Evolutionary conservation across 345 rosid genomes (phyloP).

Genomic region (Citrus sp.): DNA sequence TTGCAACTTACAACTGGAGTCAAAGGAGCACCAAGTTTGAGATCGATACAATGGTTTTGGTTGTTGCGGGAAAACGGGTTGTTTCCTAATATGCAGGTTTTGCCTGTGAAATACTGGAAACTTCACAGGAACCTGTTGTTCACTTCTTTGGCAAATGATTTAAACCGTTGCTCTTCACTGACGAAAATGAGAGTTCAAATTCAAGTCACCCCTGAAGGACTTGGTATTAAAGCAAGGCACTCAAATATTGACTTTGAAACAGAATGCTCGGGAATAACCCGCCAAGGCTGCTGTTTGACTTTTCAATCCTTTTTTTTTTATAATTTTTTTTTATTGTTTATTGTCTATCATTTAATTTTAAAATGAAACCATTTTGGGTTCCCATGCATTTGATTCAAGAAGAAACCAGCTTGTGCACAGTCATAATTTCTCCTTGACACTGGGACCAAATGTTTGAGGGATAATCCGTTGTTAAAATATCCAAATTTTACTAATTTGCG

Average conservation of each 20-base stretch:
- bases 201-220: neutral
- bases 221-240: neutral
- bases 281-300: constrained; percentile 8
- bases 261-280: neutral
- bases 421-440: neutral
- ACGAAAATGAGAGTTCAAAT: neutral
- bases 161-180: neutral
- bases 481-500: neutral
- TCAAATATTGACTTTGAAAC: neutral
- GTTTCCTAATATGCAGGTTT: neutral
- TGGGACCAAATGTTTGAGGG: neutral
- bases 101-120: neutral
- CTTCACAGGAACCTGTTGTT: neutral
- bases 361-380: neutral
- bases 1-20: neutral
- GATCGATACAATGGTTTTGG: no score
- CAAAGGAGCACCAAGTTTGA: neutral
- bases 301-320: no score
- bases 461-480: neutral
- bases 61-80: neutral
- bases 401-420: neutral
- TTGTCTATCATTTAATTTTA: neutral
- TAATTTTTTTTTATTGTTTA: no score
- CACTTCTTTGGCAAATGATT: neutral
- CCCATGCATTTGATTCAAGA: neutral